Base-by-base conservation (phyloP, 352 stramenopile genomes). In the Phytophthora ramorum region DNA sequence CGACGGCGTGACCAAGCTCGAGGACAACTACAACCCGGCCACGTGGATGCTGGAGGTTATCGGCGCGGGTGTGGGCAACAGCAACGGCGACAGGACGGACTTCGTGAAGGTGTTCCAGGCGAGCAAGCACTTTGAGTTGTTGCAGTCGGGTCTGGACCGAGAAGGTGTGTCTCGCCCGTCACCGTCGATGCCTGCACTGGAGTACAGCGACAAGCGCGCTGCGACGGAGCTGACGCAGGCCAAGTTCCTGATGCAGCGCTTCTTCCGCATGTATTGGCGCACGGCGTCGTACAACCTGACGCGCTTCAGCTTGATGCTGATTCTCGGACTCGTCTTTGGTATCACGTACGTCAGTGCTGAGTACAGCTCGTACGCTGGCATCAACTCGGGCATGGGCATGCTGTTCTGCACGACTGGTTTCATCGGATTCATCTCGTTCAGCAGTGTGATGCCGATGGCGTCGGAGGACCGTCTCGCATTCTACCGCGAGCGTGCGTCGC, bases 401-500 rank as follows among this genome's bases (percentile, higher is more conserved):
- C 82, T 96, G 20, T 97, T 93, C 57, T 64, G 88, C 8, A 82
- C 79, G 8, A 81, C 85, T 7, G 50, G 86, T 30, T 97, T 97
- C 56, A 71, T 93, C 28, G 69, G 75, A 8, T 55, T 70, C 43
- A 47, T 41, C 19, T 55, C 58, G 16, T 70, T 70, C 40, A 70
- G 30, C 56, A 70, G 62, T 30, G 46, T 45, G 3, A 17, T 70
- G 22, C 62, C 62, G 3, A 49, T 70, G 9, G 47, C 54, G 0
- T 58, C 58, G 4, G 38, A 70, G 38, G 62, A 70, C 28, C 54
- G 62, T 19, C 32, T 41, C 7, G 53, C 32, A 2, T 69, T 64
- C 38, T 69, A 69, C 47, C 61, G 61, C 20, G 61, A 69, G 30
- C 61, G 61, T 6, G 58, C 61, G 0, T 28, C 46, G 14, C 61